A percentile compares a stretch with the other conserved stretches of the same genome.
Conservation (phyloP, 2,329 filamentous ascomycete genomes). For the Geosmithia morbida region DNA sequence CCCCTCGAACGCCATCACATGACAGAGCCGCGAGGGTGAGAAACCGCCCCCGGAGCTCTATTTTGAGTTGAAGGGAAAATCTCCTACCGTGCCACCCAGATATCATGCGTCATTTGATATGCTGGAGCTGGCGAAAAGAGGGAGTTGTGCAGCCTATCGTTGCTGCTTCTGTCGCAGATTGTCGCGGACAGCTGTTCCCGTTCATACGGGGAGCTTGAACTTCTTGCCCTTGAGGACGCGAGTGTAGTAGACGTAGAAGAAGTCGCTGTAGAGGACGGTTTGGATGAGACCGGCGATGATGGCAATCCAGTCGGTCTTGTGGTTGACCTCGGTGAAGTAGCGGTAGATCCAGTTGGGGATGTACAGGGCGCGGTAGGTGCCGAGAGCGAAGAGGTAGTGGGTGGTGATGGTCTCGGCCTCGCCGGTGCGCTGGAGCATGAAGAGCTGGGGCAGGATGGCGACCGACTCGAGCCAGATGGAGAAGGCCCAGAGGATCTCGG, state of each 20-base stretch:
- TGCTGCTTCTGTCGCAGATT: not conserved
- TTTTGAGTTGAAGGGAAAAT: not conserved
- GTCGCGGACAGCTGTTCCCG: no score
- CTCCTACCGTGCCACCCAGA: not conserved
- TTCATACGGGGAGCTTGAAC: conserved; percentile 70
- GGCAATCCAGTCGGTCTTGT: conserved; percentile 71
- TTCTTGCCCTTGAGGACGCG: conserved; percentile 86
- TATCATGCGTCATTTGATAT: not conserved
- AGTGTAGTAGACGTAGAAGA: conserved; percentile 99
- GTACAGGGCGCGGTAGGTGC: conserved; percentile 82
- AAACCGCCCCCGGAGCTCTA: not conserved
- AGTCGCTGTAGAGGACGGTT: conserved; percentile 93
- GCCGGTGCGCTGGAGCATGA: conserved; percentile 94
- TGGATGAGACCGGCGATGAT: conserved; percentile 83
- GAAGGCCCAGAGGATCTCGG: conserved; percentile 93
- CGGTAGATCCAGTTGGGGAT: conserved; percentile 98
- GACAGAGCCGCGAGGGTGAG: not conserved
- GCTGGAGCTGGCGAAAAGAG: not conserved
- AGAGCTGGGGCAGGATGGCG: conserved; percentile 91
- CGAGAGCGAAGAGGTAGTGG: conserved; percentile 91
- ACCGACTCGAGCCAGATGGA: conserved; percentile 97
- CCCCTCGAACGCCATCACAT: not conserved
- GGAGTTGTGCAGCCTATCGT: conserved; percentile 1
- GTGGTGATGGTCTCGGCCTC: conserved; percentile 99
- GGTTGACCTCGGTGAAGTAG: conserved; percentile 59